A percentile compares a stretch with the other conserved stretches of the same genome.
These are phyloP conservation scores for Nemania serpens DNA, from an alignment of 2,329 filamentous ascomycete genomes.

Conservation along the genomic window DNA sequence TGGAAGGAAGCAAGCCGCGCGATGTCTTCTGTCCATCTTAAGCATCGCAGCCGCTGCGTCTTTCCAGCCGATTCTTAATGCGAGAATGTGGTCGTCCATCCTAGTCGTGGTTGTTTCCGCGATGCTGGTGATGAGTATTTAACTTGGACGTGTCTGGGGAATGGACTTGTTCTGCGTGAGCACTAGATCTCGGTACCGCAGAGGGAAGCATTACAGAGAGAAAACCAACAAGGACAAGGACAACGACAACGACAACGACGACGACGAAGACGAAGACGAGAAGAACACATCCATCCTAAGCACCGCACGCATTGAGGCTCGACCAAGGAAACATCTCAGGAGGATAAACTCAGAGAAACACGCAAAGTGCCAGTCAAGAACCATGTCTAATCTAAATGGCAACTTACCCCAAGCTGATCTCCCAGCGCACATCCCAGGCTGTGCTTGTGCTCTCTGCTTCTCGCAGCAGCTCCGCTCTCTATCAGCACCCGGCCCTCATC, in stretches of 20 bases:
- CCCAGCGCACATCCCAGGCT: too few relatives aligned
- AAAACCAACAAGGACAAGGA: background rate
- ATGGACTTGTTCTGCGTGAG: constrained; percentile 26
- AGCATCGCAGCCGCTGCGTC: background rate
- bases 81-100: background rate
- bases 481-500: too few relatives aligned
- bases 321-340: background rate
- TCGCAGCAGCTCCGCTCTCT: too few relatives aligned
- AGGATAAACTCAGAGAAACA: background rate
- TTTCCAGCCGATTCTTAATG: background rate
- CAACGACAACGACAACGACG: background rate
- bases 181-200: constrained; percentile 12
- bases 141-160: background rate
- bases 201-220: background rate
- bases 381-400: background rate
- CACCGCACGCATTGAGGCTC: background rate
- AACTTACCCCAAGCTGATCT: too few relatives aligned
- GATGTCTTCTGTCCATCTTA: background rate
- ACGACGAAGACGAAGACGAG: too few relatives aligned
- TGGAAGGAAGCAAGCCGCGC: background rate
- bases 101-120: background rate
- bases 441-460: too few relatives aligned
- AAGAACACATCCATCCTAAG: background rate
- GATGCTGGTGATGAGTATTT: background rate
- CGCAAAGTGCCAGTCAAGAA: background rate